Percentiles rank a stretch among this genome's conserved stretches.
phyloP scores from a whole-genome alignment of 2,329 filamentous ascomycete species.

The Aspergillus eucalypticola region DNA sequence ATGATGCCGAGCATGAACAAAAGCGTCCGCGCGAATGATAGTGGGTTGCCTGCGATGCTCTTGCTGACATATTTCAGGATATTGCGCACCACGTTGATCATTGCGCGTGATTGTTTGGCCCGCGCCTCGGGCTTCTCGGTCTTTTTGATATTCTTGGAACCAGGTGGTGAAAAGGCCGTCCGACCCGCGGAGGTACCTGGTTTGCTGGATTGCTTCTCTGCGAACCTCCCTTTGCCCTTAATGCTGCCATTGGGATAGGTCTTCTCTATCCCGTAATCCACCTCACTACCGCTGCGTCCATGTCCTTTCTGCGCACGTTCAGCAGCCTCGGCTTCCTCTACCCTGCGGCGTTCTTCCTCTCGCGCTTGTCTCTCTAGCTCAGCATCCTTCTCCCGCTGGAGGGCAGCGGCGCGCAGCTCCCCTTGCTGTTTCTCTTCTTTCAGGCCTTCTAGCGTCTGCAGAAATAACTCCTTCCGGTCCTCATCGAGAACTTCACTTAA shows the following conservation, averaged over 20 bases:
- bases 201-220: conserved; percentile 29
- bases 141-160: conserved; percentile 43
- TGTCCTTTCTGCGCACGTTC: conserved; percentile 45
- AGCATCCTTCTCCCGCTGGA: conserved; percentile 61
- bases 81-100: conserved; percentile 51
- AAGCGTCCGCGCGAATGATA: conserved; percentile 62
- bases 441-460: conserved; percentile 79
- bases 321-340: conserved; percentile 28
- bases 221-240: conserved; percentile 29
- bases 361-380: conserved; percentile 52
- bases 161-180: conserved; percentile 34
- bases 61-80: conserved; percentile 53
- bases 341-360: conserved; percentile 46
- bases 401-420: conserved; percentile 63
- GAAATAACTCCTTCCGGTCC: conserved; percentile 83
- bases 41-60: conserved; percentile 56
- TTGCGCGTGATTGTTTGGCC: conserved; percentile 42
- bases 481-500: conserved; percentile 87
- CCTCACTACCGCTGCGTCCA: conserved; percentile 62
- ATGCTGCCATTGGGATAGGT: conserved; percentile 42
- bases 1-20: conserved; percentile 79
- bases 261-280: conserved; percentile 69
- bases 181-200: conserved; percentile 29
- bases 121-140: conserved; percentile 35
- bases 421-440: conserved; percentile 79